Evolutionary conservation across 768 basidiomycete species (phyloP).

Genomic region (Lepiota venenata): DNA sequence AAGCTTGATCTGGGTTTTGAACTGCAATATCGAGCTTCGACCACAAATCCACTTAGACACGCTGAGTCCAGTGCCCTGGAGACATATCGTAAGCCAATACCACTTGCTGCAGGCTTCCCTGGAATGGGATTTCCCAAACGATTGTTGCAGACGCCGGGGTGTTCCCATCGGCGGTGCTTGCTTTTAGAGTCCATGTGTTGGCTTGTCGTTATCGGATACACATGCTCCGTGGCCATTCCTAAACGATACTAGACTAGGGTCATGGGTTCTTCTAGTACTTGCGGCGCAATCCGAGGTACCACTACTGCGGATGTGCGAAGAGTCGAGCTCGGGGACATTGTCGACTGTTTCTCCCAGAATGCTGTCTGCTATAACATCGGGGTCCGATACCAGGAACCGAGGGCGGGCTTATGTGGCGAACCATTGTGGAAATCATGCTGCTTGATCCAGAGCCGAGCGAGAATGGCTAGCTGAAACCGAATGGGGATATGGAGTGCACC

Average conservation of each 20-base stretch:
- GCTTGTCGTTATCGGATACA: slow-evolving; percentile 1
- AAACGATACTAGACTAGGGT: slow-evolving; percentile 1
- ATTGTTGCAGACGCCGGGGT: background rate
- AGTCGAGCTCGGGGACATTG: no score
- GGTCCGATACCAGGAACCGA: background rate
- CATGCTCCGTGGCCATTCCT: slow-evolving; percentile 3
- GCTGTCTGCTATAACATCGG: no score
- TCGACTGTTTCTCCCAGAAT: no score
- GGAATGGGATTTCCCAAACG: background rate
- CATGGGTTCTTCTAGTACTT: background rate
- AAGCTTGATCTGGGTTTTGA: no score
- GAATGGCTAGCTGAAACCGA: slow-evolving; percentile 1
- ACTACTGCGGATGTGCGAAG: no score
- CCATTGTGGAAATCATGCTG: slow-evolving; percentile 1
- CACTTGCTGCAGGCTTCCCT: background rate
- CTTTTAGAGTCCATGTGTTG: background rate
- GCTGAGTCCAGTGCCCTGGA: no score
- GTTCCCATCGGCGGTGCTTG: background rate
- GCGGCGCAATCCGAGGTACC: no score
- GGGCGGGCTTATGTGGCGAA: background rate
- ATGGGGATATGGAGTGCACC: slow-evolving; percentile 4
- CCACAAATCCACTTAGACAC: no score
- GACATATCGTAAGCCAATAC: background rate
- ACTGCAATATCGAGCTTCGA: no score
- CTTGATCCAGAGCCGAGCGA: background rate